phyloP scores from a whole-genome alignment of 2,329 filamentous ascomycete species.

The Aspergillus sp. region DNA sequence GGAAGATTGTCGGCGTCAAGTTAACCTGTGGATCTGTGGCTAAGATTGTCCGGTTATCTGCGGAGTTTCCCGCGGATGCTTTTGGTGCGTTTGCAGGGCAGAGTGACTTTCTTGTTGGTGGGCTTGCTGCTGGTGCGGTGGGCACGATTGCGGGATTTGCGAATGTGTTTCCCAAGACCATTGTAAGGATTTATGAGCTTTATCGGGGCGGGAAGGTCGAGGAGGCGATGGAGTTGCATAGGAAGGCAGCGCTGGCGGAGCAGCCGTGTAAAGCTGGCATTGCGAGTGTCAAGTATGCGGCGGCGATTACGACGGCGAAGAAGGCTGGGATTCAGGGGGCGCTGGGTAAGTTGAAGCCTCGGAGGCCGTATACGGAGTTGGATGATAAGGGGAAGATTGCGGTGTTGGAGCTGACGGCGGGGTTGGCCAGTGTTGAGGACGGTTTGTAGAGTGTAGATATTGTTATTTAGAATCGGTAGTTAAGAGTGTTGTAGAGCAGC shows the following conservation, averaged over 20 bases:
- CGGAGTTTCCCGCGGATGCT: slow-evolving; percentile 51
- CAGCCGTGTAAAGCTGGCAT: slow-evolving; percentile 66
- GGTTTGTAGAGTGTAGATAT: not conserved
- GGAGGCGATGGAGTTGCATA: slow-evolving; percentile 62
- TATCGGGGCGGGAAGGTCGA: slow-evolving; percentile 57
- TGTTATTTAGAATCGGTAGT: too few relatives aligned
- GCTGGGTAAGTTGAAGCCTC: slow-evolving; percentile 57
- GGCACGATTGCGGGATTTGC: slow-evolving; percentile 60
- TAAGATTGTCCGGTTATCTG: slow-evolving; percentile 59
- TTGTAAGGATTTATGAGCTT: slow-evolving; percentile 60
- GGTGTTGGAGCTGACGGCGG: slow-evolving; percentile 41
- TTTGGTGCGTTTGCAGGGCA: slow-evolving; percentile 73
- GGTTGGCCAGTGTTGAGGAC: slow-evolving; percentile 43
- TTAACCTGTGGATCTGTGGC: slow-evolving; percentile 64
- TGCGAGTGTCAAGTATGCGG: slow-evolving; percentile 68
- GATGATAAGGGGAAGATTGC: slow-evolving; percentile 45
- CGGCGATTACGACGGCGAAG: slow-evolving; percentile 58
- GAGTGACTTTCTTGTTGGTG: slow-evolving; percentile 65
- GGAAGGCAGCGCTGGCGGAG: slow-evolving; percentile 64
- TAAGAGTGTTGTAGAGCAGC: too few relatives aligned
- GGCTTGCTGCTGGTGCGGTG: slow-evolving; percentile 52
- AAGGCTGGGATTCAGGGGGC: slow-evolving; percentile 61
- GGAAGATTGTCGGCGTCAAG: slow-evolving; percentile 64
- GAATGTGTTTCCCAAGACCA: slow-evolving; percentile 57
- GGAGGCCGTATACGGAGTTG: slow-evolving; percentile 58